Evolutionary conservation across 148 eudicot species (phyloP), one percentile per base, ranked within the genome.

Genomic region (Silene conica): DNA sequence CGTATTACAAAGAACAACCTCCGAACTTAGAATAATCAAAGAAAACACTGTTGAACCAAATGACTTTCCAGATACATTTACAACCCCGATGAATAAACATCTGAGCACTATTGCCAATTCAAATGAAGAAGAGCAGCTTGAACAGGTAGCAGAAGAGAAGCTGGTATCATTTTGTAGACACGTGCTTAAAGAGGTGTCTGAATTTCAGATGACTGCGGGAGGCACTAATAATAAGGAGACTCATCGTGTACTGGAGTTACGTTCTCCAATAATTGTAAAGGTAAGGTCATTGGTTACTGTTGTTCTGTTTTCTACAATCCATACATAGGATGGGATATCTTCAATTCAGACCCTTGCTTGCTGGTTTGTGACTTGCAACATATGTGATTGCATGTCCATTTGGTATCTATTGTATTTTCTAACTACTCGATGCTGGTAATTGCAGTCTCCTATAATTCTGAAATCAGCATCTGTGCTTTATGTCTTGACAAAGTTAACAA

Each of bases 201-300:
- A 95, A 73, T 92, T 95, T 83, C 99, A 90, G 79, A 86, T 92
- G 46, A 75, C 85, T 81, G 72, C 85, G 55, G 96, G 87, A 26
- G 96, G 90, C 72, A 84, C 90, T 12, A 80, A 84, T 68, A 87
- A 89, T 71, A 90, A 90, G 97, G 97, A 95, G 76, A 82, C 86
- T 79, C 97, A 92, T 89, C 89, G 86, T 75, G 93, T 95, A 60
- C 80, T 95, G 64, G 99, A 90, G 83, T 83, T 95, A 62, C 96
- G 99, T 73, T 92, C 99, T 74, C 97, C 99, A 8, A 77, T 95
- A 65, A 86, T 89, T 77, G 96, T 95, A 25, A 92, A 89, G 97
- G 99, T 92, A 83, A 50, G 73, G 52, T 34, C 41, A 7, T 61
- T 43, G 15, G 5, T 52, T 46, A 38, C 55, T 50, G 18, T 13